These are phyloP conservation scores for Botrytis squamosa DNA, from an alignment of 2,329 filamentous ascomycete species.

Conservation along the genomic window DNA sequence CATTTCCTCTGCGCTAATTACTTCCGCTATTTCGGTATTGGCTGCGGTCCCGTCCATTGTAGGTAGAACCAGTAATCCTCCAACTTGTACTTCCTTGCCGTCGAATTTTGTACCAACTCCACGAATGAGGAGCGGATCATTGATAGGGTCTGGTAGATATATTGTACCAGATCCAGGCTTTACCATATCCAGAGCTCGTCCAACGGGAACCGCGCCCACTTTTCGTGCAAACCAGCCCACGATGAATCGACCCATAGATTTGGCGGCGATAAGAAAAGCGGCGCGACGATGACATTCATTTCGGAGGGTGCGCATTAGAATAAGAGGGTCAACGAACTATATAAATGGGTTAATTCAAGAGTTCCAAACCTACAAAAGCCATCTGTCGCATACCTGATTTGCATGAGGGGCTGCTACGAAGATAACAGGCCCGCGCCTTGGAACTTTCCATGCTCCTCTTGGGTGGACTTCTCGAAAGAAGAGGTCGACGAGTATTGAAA, in stretches of 20 bases:
- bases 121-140: conserved; percentile 61
- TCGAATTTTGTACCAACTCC: conserved; percentile 83
- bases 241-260: conserved; percentile 86
- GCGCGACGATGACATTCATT: conserved; percentile 82
- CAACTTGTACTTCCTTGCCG: conserved; percentile 65
- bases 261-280: conserved; percentile 90
- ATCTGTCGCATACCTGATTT: conserved; percentile 67
- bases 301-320: conserved; percentile 87
- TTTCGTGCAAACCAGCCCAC: conserved; percentile 83
- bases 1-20: conserved; percentile 76
- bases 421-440: conserved; percentile 81
- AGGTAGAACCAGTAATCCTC: conserved; percentile 84
- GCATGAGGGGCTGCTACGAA: conserved; percentile 97
- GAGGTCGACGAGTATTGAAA: conserved; percentile 83
- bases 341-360: conserved; percentile 17
- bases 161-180: conserved; percentile 76
- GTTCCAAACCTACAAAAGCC: not conserved
- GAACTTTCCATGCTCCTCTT: conserved; percentile 91
- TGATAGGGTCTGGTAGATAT: conserved; percentile 84
- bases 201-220: conserved; percentile 89
- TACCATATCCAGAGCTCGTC: conserved; percentile 83
- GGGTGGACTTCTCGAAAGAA: conserved; percentile 99
- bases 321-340: conserved; percentile 91
- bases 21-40: conserved; percentile 80
- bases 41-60: conserved; percentile 74